These are phyloP conservation scores for Naganishia friedmannii DNA, from an alignment of 768 basidiomycete genomes.

Conservation along the genomic window DNA sequence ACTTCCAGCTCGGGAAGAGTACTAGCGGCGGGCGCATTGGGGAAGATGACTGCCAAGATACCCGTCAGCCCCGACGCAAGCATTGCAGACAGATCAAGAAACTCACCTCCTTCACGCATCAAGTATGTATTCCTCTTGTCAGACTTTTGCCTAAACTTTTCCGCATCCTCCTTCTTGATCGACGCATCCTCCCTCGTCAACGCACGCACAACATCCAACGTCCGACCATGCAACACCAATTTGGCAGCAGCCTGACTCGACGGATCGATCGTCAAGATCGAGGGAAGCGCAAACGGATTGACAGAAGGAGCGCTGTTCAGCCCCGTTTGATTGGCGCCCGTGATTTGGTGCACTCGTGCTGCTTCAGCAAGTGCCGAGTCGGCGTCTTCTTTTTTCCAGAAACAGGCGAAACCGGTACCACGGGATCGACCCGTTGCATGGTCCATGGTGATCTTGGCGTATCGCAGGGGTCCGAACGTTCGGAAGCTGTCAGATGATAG, in stretches of 20 bases:
- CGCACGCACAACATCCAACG: conserved; percentile 83
- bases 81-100: too few relatives aligned
- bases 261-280: conserved; percentile 89
- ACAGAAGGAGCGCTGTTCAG: conserved; percentile 47
- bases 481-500: conserved; percentile 66
- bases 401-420: conserved; percentile 94
- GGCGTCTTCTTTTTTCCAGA: conserved; percentile 90
- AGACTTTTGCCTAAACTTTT: conserved; percentile 70
- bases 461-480: conserved; percentile 84
- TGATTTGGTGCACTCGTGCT: conserved; percentile 53
- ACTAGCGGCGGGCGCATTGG: conserved; percentile 75
- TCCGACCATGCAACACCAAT: conserved; percentile 85
- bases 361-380: conserved; percentile 79
- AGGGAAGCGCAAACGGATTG: conserved; percentile 82
- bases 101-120: conserved; percentile 86
- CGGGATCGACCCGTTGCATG: conserved; percentile 76
- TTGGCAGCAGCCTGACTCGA: conserved; percentile 76
- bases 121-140: conserved; percentile 96
- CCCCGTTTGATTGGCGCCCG: conserved; percentile 49
- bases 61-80: too few relatives aligned
- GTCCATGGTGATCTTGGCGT: conserved; percentile 87
- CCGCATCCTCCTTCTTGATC: conserved; percentile 80
- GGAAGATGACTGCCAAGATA: conserved; percentile 70
- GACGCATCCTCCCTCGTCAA: conserved; percentile 85
- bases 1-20: conserved; percentile 70